Evolutionary conservation across 495 filamentous ascomycete species (phyloP), one percentile per base, ranked within the genome.

Genomic region (Bombardia bombarda): DNA sequence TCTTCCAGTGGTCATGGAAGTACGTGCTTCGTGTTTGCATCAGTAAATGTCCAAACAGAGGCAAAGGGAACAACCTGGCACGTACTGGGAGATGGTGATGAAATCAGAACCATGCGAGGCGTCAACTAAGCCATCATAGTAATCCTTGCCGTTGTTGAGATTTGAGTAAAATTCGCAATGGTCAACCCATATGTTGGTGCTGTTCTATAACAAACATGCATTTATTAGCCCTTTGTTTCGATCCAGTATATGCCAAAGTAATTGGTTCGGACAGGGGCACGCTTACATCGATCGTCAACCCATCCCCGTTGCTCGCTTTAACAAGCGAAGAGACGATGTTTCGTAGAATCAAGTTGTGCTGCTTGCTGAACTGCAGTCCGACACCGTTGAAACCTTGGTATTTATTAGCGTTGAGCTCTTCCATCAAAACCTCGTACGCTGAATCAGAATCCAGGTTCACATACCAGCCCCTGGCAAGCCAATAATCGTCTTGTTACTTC

Each of bases 121-220:
- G 52, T 84, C 81, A 25, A 83, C 56, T 0, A 84, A 67, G 0
- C 82, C 82, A 49, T 84, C 82, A 55, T 83, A 83, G 55, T 77
- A 79, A 61, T 84, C 80, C 57, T 81, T 83, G 63, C 68, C 70
- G 47, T 68, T 64, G 50, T 65, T 63, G 20, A 60, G 55, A 52
- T 79, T 69, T 23, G 73, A 77, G 21, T 72, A 74, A 10, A 86
- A 67, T 51, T 86, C 80, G 60, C 69, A 71, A 58, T 84, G 80
- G 59, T 86, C 81, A 24, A 84, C 65, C 80, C 80, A 84, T 30
- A 85, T 68, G 42, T 84, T 82, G 46, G 60, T 77, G 52, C 57
- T 61, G 25, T 40, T 33, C 53, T 56, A 18, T 24, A 17, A 3
- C 16, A 2, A 4, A 7, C 13, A 30, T 9, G 24, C n/a, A n/a